Conservation (phyloP, 179 eudicot species). For the Gypsophila paniculata region DNA sequence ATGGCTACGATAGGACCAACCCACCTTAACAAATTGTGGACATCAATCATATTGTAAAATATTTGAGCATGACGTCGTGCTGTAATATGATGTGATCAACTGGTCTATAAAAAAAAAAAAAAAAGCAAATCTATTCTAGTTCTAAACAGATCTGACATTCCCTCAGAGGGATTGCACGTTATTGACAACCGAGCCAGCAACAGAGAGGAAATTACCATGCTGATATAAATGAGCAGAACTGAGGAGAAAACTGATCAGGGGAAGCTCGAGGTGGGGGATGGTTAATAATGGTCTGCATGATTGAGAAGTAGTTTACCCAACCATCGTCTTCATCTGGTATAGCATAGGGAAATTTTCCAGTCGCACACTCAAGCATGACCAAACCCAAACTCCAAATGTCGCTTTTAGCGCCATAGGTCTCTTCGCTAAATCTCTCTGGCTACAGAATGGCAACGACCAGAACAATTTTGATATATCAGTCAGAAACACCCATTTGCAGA, state of each 20-base stretch:
- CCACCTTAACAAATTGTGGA: background rate
- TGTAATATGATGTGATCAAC: background rate
- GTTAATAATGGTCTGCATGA: constrained; percentile 78
- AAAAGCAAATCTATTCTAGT: background rate
- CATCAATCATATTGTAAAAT: background rate
- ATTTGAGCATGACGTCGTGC: background rate
- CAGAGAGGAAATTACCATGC: constrained; percentile 52
- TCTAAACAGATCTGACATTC: background rate
- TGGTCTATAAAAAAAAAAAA: background rate
- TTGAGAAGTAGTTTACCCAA: constrained; percentile 65
- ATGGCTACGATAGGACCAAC: background rate
- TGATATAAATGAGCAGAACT: constrained; percentile 91
- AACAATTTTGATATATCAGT: constrained; percentile 7
- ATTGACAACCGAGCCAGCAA: background rate
- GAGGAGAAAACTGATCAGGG: constrained; percentile 68
- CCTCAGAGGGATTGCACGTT: background rate
- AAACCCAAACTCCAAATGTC: constrained; percentile 98
- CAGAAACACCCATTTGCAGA: constrained; percentile 8
- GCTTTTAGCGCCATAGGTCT: constrained; percentile 56
- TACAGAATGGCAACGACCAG: constrained; percentile 21
- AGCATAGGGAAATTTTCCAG: constrained; percentile 74
- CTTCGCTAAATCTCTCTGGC: constrained; percentile 95
- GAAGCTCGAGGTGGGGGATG: constrained; percentile 82
- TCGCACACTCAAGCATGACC: constrained; percentile 87
- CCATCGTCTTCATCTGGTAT: constrained; percentile 58